Evolutionary conservation across 495 filamentous ascomycete species (phyloP).

Genomic region (Lichina pygmaea): DNA sequence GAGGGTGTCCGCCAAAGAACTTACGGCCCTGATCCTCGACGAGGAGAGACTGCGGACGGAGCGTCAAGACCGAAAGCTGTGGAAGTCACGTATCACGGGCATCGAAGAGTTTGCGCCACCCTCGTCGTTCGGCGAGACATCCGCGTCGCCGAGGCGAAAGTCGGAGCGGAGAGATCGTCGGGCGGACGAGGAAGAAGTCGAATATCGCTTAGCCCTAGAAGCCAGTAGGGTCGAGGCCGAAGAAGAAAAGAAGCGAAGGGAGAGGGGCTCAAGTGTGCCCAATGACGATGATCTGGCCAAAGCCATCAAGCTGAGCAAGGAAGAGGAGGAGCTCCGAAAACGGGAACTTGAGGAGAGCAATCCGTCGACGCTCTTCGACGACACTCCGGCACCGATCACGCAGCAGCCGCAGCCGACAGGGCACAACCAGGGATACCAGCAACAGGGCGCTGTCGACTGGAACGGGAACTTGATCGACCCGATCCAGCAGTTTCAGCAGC

Average conservation of each 20-base stretch:
- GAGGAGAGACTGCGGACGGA: conserved; percentile 84
- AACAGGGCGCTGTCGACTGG: conserved; percentile 86
- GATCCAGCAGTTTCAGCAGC: conserved; percentile 36
- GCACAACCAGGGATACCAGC: conserved; percentile 90
- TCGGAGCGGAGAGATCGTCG: conserved; percentile 6
- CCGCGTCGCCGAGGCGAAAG: conserved; percentile 1
- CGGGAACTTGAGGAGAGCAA: conserved; percentile 80
- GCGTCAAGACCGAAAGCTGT: conserved; percentile 71
- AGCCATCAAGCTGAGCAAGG: conserved; percentile 85
- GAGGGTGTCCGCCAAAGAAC: conserved; percentile 82
- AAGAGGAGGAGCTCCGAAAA: conserved; percentile 72
- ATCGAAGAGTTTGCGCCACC: conserved; percentile 50
- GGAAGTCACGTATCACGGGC: conserved; percentile 88
- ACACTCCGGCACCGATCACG: conserved; percentile 30
- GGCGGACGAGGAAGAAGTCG: conserved; percentile 69
- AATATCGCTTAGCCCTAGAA: conserved; percentile 81
- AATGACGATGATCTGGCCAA: conserved; percentile 70
- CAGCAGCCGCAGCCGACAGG: conserved; percentile 54
- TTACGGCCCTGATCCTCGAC: conserved; percentile 80
- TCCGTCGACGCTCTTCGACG: conserved; percentile 65
- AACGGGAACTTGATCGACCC: conserved; percentile 76
- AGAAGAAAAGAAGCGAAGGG: conserved; percentile 51
- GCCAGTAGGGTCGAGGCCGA: conserved; percentile 91
- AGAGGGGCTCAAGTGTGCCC: conserved; percentile 21
- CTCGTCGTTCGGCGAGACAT: not conserved